Base-by-base conservation (phyloP, 352 stramenopile genomes). In the Pythium phragmitis region DNA sequence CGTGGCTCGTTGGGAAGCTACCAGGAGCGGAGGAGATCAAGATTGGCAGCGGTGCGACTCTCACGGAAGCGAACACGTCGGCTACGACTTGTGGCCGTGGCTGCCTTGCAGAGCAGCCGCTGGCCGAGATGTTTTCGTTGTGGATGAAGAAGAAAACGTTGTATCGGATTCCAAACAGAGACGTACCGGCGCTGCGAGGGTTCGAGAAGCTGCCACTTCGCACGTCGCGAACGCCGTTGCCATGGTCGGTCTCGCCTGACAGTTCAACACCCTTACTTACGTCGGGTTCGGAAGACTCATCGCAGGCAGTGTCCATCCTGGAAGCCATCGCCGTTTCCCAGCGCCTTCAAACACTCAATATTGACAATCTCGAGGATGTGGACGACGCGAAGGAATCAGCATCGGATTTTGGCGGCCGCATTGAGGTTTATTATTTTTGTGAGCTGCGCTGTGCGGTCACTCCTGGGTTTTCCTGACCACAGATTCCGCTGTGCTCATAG, bases 1-100 rank as follows among this genome's bases (percentile, higher is more conserved):
- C 83, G 39, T 96, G 82, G 82, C 63, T 96, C 4, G 80, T 96
- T 16, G 73, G 85, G 33, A 92, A 91, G 56, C 43, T 96, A 9
- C 86, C 88, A 28, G 42, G 30, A 3, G 16, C 13, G 39, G 28
- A 45, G 17, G 52, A 51, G 28, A 19, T n/a, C 14, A 53, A 30
- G 14, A 36, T 7, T 2, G 26, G 36, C 21, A 30, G 1, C 39
- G n/a, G 8, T 3, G 1, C 17, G 23, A 49, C 30, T n/a, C 13
- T 16, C 2, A 8, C 30, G 12, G 34, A 19, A 21, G 17, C 58
- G 2, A 50, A 6, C 23, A 16, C 14, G 6, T 36, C 43, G 28
- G n/a, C 6, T 26, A 36, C 45, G 4, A 28, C 30, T 11, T 1
- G 12, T 46, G 11, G 9, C 26, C 28, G 17, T 30, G 45, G 54